phyloP scores from a whole-genome alignment of 192 early-diverging fungal species.

The Linderina pennispora region DNA sequence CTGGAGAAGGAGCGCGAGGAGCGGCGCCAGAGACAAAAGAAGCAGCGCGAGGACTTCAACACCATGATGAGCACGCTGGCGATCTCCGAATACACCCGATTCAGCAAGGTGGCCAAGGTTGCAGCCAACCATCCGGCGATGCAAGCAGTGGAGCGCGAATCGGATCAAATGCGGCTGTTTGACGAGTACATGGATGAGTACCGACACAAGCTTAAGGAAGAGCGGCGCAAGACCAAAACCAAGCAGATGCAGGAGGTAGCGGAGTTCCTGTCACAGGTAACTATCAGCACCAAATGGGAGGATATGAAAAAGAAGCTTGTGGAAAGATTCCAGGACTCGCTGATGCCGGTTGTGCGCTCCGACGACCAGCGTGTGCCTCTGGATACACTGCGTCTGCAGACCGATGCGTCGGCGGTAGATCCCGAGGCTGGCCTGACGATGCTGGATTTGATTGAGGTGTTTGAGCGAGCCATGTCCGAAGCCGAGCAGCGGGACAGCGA shows the following conservation, averaged over 20 bases:
- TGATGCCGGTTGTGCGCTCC: constrained; percentile 27
- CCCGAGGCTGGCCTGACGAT: constrained; percentile 60
- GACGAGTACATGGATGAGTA: constrained; percentile 68
- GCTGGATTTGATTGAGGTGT: constrained; percentile 75
- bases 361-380: constrained; percentile 12
- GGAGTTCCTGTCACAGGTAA: constrained; percentile 7
- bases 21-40: constrained; percentile 5
- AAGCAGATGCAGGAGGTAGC: constrained; percentile 51
- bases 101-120: constrained; percentile 42
- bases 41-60: constrained; percentile 52
- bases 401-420: constrained; percentile 1
- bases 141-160: constrained; percentile 51
- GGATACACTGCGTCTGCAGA: constrained; percentile 8
- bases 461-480: constrained; percentile 59
- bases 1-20: constrained; percentile 50
- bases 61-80: constrained; percentile 47
- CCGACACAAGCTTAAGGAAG: constrained; percentile 60
- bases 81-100: constrained; percentile 54
- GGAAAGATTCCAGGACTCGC: constrained; percentile 8
- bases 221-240: constrained; percentile 51
- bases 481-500: constrained; percentile 60
- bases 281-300: constrained; percentile 14
- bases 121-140: constrained; percentile 62
- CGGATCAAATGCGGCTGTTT: constrained; percentile 59
- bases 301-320: constrained; percentile 16